phyloP scores from a whole-genome alignment of 176 grass and related monocot species.

The Phoenix dactylifera region DNA sequence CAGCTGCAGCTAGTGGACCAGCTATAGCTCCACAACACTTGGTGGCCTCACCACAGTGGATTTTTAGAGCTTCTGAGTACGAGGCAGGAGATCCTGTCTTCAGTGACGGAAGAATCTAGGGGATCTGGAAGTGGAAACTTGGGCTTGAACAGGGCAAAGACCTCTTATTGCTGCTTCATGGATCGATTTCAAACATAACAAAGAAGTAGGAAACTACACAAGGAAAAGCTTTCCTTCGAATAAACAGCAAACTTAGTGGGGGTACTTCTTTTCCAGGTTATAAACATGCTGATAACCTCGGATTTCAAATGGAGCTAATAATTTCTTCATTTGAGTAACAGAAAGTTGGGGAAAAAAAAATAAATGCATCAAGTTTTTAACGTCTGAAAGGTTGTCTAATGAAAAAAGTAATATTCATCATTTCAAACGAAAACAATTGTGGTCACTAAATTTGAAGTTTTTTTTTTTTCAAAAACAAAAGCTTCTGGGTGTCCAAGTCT shows the following conservation, averaged over 20 bases:
- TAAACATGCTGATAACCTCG: constrained; percentile 69
- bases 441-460: too few relatives aligned
- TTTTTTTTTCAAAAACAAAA: too few relatives aligned
- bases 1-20: constrained; percentile 49
- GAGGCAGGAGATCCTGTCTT: constrained; percentile 40
- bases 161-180: constrained; percentile 64
- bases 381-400: too few relatives aligned
- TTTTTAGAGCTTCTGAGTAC: constrained; percentile 12
- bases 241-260: neutral
- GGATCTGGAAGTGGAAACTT: constrained; percentile 72
- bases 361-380: too few relatives aligned
- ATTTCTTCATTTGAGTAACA: constrained; percentile 28
- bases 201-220: neutral
- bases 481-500: too few relatives aligned
- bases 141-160: constrained; percentile 50
- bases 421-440: too few relatives aligned
- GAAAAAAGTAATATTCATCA: too few relatives aligned
- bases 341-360: neutral
- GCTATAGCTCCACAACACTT: constrained; percentile 55
- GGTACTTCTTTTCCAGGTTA: constrained; percentile 64
- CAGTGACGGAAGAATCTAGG: constrained; percentile 33
- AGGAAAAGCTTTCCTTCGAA: neutral
- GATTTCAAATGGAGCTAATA: constrained; percentile 81
- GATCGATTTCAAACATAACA: constrained; percentile 15
- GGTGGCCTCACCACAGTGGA: too few relatives aligned